Evolutionary conservation across 2,329 filamentous ascomycete species (phyloP).

Genomic region (Peltaster fructicola): DNA sequence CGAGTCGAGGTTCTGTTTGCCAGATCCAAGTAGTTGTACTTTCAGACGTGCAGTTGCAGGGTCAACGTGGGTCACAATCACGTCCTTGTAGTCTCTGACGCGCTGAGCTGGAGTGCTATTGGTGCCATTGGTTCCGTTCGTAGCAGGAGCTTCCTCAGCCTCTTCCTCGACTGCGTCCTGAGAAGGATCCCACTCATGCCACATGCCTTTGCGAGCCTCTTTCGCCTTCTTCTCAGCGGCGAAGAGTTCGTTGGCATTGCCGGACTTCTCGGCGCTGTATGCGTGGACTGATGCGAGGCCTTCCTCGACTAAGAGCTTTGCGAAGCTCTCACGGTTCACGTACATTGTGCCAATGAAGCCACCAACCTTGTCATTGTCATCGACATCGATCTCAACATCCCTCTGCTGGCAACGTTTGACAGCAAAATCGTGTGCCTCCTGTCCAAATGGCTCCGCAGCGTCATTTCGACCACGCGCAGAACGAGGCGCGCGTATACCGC

Average conservation of each 20-base stretch:
- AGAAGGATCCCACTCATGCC: conserved; percentile 87
- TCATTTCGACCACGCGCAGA: conserved; percentile 68
- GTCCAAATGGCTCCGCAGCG: conserved; percentile 78
- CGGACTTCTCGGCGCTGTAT: conserved; percentile 90
- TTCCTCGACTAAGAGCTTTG: conserved; percentile 83
- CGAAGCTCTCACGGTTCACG: conserved; percentile 88
- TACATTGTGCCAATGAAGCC: conserved; percentile 93
- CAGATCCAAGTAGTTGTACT: conserved; percentile 75
- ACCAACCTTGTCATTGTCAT: conserved; percentile 88
- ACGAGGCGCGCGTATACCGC: conserved; percentile 76
- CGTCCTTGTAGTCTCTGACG: conserved; percentile 91
- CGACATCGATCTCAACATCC: conserved; percentile 88
- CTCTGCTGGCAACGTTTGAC: conserved; percentile 79
- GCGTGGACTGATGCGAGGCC: conserved; percentile 81
- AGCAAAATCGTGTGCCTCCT: conserved; percentile 85
- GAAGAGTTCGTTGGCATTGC: conserved; percentile 72
- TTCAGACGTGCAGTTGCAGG: conserved; percentile 60
- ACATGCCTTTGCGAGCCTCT: conserved; percentile 70
- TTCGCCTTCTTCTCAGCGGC: conserved; percentile 81
- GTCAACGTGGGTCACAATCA: conserved; percentile 82
- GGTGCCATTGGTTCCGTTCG: conserved; percentile 26
- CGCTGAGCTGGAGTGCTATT: conserved; percentile 45
- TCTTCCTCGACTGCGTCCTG: conserved; percentile 49
- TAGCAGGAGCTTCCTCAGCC: conserved; percentile 31
- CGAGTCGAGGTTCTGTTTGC: conserved; percentile 67